Base-by-base conservation (phyloP, 208 protist species). In the Zelonia costaricensis region DNA sequence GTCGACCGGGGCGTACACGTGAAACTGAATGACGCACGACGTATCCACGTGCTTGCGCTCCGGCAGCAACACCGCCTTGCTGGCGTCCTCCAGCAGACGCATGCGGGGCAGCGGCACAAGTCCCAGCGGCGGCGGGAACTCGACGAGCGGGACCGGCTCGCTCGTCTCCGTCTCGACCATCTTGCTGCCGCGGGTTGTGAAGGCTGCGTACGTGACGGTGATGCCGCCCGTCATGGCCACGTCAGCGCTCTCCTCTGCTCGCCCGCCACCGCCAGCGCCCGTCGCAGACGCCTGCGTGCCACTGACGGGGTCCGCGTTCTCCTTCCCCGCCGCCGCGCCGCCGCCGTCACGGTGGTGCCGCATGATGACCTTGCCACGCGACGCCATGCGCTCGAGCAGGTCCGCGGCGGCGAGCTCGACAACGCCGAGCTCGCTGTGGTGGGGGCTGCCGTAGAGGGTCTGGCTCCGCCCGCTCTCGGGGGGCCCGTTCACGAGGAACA, bases 391-490 rank as follows among this genome's bases (percentile, higher is more conserved):
- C 35, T 75, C 59, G 3, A 95, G 57, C n/a, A 90, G 60, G 25
- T 92, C 85, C 31, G 68, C 71, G 27, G 88, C 88, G 3, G 86
- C 71, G 28, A 95, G 75, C 75, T 95, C 85, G 20, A 95, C 74
- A 10, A 95, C 59, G 23, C 88, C 88, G n/a, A 76, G 62, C 57
- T 92, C 85, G 47, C 77, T 84, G 61, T 87, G 82, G 58, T 91
- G 81, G 23, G 88, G 86, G 49, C 81, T 91, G 49, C 86, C 88
- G 77, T 95, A 95, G 48, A 95, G 64, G 4, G 88, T 95, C 58
- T 92, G 85, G 49, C 85, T 92, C 20, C 88, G 88, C 7, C 88
- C 88, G 53, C 88, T 95, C 45, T 92, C 82, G 16, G 65, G 73
- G 4, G 88, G 83, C 8, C 85, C 88, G 30, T 70, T 85, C 9